A percentile compares a stretch with the other conserved stretches of the same genome.
These are phyloP conservation scores for Diplosphaera chodatii DNA, from an alignment of 139 green algal species.

Conservation along the genomic window DNA sequence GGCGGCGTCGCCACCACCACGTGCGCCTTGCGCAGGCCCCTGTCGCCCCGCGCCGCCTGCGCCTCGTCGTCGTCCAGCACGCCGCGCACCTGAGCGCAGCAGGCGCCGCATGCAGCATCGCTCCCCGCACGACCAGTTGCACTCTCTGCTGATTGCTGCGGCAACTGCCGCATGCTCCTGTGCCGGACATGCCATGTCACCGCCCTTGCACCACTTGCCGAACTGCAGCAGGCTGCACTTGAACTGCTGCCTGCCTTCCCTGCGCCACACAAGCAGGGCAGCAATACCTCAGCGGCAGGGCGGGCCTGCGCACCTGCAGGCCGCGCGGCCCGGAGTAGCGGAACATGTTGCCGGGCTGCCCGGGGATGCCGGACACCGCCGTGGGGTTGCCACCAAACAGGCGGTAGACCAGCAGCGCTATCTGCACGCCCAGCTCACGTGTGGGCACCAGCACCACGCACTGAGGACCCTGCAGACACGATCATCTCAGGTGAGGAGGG, in stretches of 20 bases:
- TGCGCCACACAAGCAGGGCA: too few relatives aligned
- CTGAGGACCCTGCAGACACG: slow-evolving; percentile 49
- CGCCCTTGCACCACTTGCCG: too few relatives aligned
- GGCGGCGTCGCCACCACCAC: slow-evolving; percentile 71
- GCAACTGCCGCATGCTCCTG: too few relatives aligned
- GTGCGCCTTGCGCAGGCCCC: slow-evolving; percentile 51
- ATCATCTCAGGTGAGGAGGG: too few relatives aligned
- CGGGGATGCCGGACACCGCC: slow-evolving; percentile 55
- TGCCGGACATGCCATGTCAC: too few relatives aligned
- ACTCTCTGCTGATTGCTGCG: too few relatives aligned
- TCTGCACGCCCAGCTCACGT: slow-evolving; percentile 84
- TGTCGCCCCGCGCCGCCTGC: slow-evolving; percentile 15
- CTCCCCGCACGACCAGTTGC: too few relatives aligned
- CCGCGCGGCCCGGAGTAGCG: slow-evolving; percentile 63
- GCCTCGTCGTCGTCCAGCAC: slow-evolving; percentile 75
- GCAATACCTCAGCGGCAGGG: too few relatives aligned
- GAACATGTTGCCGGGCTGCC: slow-evolving; percentile 77
- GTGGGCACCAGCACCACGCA: slow-evolving; percentile 76
- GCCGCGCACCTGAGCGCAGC: slow-evolving; percentile 51
- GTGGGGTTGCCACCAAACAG: slow-evolving; percentile 60
- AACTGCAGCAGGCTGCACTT: too few relatives aligned
- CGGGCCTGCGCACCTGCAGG: slow-evolving; percentile 51
- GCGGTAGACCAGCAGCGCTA: slow-evolving; percentile 63
- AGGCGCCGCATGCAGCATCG: too few relatives aligned
- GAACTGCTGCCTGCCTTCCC: too few relatives aligned